Evolutionary conservation across 345 rosid genomes (phyloP).

Genomic region (Eucalyptus erythrocorys): DNA sequence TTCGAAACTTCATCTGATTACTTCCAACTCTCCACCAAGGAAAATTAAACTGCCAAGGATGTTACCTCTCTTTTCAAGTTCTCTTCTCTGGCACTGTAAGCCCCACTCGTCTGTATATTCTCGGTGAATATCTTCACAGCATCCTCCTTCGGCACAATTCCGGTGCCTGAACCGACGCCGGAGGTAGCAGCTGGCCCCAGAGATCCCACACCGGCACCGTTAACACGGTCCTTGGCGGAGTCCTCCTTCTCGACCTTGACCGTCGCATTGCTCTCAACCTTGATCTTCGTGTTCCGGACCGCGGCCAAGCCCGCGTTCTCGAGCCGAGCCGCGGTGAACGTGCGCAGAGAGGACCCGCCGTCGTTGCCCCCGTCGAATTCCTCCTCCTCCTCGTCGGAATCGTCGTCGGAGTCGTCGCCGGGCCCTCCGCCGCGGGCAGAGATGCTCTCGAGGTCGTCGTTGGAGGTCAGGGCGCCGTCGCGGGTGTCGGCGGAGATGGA

Average conservation of each 20-base stretch:
- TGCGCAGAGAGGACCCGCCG: slow-evolving; percentile 76
- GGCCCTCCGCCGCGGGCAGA: slow-evolving; percentile 86
- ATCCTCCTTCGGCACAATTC: slow-evolving; percentile 62
- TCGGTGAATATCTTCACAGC: slow-evolving; percentile 75
- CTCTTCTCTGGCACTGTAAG: slow-evolving; percentile 97
- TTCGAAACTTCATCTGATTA: not conserved
- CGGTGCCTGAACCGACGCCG: slow-evolving; percentile 28
- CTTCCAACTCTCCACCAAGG: not conserved
- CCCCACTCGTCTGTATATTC: slow-evolving; percentile 93
- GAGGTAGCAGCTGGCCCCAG: slow-evolving; percentile 17
- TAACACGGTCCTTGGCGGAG: slow-evolving; percentile 45
- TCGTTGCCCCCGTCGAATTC: slow-evolving; percentile 32
- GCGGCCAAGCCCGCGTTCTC: slow-evolving; percentile 26
- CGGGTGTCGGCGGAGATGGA: slow-evolving; percentile 94
- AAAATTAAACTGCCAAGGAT: not conserved
- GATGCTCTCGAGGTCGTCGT: slow-evolving; percentile 96
- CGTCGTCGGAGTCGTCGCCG: slow-evolving; percentile 73
- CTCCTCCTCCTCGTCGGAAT: slow-evolving; percentile 88
- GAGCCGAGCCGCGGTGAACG: slow-evolving; percentile 81
- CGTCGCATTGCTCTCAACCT: slow-evolving; percentile 38
- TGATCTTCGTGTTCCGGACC: slow-evolving; percentile 50
- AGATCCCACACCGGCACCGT: slow-evolving; percentile 21
- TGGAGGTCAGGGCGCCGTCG: slow-evolving; percentile 84
- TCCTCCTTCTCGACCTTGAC: slow-evolving; percentile 78
- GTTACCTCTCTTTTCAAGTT: slow-evolving; percentile 75